Base-by-base conservation (phyloP, 2,329 filamentous ascomycete genomes). In the Aspergillus pseudonomiae region DNA sequence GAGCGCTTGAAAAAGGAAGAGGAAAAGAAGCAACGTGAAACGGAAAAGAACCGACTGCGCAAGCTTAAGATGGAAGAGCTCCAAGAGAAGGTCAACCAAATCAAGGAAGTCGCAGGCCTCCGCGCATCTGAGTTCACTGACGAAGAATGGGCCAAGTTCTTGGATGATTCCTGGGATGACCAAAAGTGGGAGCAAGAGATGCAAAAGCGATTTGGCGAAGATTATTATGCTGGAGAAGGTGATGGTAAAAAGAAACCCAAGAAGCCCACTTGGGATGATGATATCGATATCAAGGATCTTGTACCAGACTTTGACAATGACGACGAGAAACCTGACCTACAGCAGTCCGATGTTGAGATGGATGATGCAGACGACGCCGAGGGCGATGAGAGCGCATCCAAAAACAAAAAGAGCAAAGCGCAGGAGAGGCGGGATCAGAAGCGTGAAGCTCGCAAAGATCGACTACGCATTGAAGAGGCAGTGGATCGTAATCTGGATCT, bases 251-350 rank as follows among this genome's bases (percentile, higher is more conserved):
- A 86, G 74, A 88, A 87, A 68, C 80, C 86, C 11, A 93, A 92
- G 84, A 96, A 96, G 80, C 93, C 92, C 11, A 91, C 88, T 66
- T 99, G 94, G 91, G 92, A 97, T 71, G 93, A 98, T 73, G 95
- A 99, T 75, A 97, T 99, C 71, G 94, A 98, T 75, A 98, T 99
- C 81, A 93, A 91, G 65, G 94, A 97, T 76, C 85, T 97, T 57
- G 82, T 97, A 32, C 93, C 93, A 1, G 92, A 96, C 65, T 97
- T 96, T 74, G 88, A 92, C 24, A 91, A 92, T n/a, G 90, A 92
- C 30, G 86, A 87, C 80, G 72, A 75, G n/a, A 65, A 83, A 57
- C 85, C 87, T 24, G 80, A 81, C 1, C 79, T 91, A 63, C 80
- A 80, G 1, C 79, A 90, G 1, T 86, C 87, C 6, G 86, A 89